phyloP scores from a whole-genome alignment of 129 eudicot species.

The Artemisia tridentata region DNA sequence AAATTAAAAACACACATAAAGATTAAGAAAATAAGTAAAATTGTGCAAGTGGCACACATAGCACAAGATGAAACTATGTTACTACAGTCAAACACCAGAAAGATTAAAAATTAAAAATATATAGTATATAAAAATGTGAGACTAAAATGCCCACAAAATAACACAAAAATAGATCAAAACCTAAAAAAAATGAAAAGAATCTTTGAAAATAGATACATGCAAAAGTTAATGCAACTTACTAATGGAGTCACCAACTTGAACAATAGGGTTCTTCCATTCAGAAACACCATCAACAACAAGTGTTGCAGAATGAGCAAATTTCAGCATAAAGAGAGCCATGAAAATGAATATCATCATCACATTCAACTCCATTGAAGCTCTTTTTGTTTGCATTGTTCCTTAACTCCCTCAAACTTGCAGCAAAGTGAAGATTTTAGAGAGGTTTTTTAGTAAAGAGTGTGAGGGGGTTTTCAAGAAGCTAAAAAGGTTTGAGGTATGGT shows the following conservation, averaged over 20 bases:
- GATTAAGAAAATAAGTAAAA: not conserved
- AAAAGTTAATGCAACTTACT: conserved; percentile 41
- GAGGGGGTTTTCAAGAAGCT: not conserved
- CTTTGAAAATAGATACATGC: no score
- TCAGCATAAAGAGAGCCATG: conserved; percentile 30
- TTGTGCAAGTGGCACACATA: not conserved
- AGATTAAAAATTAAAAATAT: not conserved
- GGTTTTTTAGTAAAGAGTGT: conserved; percentile 23
- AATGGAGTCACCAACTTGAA: conserved; percentile 78
- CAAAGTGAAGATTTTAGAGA: conserved; percentile 8
- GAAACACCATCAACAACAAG: conserved; percentile 87
- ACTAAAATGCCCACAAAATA: no score
- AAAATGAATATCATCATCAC: conserved; percentile 29
- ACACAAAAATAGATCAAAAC: not conserved
- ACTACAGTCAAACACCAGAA: no score
- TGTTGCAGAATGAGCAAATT: conserved; percentile 47
- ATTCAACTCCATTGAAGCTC: conserved; percentile 18
- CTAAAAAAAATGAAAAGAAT: not conserved
- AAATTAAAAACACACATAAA: not conserved
- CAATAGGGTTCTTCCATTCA: conserved; percentile 69
- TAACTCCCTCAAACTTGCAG: not conserved
- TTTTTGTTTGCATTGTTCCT: conserved; percentile 2
- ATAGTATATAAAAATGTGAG: no score
- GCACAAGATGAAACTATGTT: not conserved
- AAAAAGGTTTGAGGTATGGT: conserved; percentile 16